phyloP scores from a whole-genome alignment of 306 rosid genomes.

The Vigna reflexopilosa region DNA sequence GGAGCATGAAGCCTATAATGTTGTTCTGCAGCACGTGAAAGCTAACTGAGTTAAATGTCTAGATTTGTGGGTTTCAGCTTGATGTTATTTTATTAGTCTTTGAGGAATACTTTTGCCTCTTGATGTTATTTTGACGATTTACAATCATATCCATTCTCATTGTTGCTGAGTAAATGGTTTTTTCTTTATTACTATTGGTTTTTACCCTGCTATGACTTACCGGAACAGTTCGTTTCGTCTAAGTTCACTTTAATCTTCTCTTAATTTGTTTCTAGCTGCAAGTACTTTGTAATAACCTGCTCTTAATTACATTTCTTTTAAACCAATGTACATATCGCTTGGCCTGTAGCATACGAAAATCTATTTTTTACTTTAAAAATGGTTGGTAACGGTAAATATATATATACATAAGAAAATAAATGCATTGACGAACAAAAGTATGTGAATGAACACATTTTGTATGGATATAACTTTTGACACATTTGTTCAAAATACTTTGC shows the following conservation, averaged over 20 bases:
- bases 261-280: too few species aligned
- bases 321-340: too few species aligned
- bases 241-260: too few species aligned
- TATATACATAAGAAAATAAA: too few species aligned
- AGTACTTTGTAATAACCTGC: not conserved
- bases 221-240: too few species aligned
- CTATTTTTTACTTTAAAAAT: too few species aligned
- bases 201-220: not conserved
- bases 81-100: not conserved
- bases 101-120: conserved; percentile 31
- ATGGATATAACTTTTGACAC: too few species aligned
- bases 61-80: conserved; percentile 20
- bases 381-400: too few species aligned
- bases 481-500: too few species aligned
- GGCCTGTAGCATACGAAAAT: not conserved
- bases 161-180: conserved; percentile 3
- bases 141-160: not conserved
- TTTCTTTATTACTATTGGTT: not conserved
- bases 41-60: conserved; percentile 24
- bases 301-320: not conserved
- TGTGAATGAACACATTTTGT: too few species aligned
- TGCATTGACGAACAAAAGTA: too few species aligned
- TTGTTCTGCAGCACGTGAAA: conserved; percentile 50
- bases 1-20: conserved; percentile 48
- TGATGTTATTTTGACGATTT: conserved; percentile 22